Percentiles rank a stretch among this genome's conserved stretches.
These are phyloP conservation scores for Sclerotiophoma versabilis DNA, from an alignment of 2,329 filamentous ascomycete species.

Conservation along the genomic window DNA sequence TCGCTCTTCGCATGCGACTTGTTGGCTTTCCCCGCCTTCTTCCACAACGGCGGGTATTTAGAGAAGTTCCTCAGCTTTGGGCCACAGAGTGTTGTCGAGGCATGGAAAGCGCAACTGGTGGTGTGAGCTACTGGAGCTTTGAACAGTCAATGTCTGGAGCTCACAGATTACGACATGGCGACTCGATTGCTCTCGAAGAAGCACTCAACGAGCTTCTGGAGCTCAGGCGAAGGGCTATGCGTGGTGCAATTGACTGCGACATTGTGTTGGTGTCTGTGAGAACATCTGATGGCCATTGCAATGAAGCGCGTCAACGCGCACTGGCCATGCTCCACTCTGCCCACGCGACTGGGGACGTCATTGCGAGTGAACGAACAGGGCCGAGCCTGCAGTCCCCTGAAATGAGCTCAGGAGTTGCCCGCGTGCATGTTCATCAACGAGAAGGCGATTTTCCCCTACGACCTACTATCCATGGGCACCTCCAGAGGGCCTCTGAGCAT, in stretches of 20 bases:
- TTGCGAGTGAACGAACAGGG: neutral
- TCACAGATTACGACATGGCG: conserved; percentile 36
- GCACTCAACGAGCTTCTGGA: conserved; percentile 19
- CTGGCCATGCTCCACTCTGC: conserved; percentile 14
- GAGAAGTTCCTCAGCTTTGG: conserved; percentile 49
- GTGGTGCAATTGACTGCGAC: conserved; percentile 36
- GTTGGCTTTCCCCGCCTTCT: conserved; percentile 63
- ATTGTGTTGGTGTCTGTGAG: conserved; percentile 22
- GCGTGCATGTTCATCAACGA: no score
- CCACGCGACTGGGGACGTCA: conserved; percentile 12
- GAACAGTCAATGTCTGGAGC: neutral
- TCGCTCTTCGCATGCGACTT: conserved; percentile 47
- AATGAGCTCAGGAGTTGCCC: no score
- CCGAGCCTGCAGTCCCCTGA: neutral
- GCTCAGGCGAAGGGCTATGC: conserved; percentile 29
- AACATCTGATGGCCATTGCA: neutral
- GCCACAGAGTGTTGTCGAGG: conserved; percentile 5
- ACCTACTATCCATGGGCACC: no score
- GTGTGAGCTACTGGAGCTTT: conserved; percentile 6
- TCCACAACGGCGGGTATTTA: conserved; percentile 51
- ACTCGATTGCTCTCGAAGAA: conserved; percentile 31
- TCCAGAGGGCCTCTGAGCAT: neutral
- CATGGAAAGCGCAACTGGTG: conserved; percentile 13
- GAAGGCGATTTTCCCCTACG: no score
- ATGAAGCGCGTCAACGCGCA: conserved; percentile 14